These are phyloP conservation scores for Xerocomus spinulosus DNA, from an alignment of 768 basidiomycete genomes.

Conservation along the genomic window DNA sequence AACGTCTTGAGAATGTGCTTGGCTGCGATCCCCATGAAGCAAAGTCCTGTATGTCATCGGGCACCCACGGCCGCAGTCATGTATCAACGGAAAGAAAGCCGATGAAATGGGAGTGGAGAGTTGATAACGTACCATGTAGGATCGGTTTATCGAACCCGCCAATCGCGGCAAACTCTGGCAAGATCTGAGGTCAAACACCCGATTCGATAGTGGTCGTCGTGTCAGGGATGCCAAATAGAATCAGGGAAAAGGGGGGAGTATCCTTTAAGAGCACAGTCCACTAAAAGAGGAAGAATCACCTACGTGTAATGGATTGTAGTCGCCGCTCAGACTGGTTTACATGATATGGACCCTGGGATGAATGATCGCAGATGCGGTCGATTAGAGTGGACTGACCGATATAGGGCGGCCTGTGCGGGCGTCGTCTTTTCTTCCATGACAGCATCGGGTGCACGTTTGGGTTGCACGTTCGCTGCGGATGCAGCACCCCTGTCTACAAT, in stretches of 20 bases:
- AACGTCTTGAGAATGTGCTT: constrained; percentile 89
- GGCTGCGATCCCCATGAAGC: constrained; percentile 87
- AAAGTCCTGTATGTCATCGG: constrained; percentile 50
- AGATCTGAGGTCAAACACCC: constrained; percentile 49
- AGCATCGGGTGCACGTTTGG: constrained; percentile 80
- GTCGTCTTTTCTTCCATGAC: constrained; percentile 86
- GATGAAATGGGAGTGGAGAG: not conserved
- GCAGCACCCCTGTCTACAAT: constrained; percentile 82
- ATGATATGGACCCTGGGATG: not conserved
- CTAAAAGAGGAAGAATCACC: constrained; percentile 18
- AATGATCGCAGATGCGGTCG: not conserved
- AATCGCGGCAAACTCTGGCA: constrained; percentile 88
- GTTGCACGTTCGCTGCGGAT: constrained; percentile 73
- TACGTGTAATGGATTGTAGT: constrained; percentile 87
- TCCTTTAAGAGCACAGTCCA: constrained; percentile 3
- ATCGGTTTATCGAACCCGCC: constrained; percentile 95
- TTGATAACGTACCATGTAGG: constrained; percentile 48
- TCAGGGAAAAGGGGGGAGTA: not conserved
- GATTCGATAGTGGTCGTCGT: not conserved
- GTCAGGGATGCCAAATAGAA: not conserved
- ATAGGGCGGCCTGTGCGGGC: constrained; percentile 80
- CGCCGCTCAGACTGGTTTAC: constrained; percentile 71
- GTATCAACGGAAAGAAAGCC: not conserved
- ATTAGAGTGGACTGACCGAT: constrained; percentile 54
- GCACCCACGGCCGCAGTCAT: not conserved